Base-by-base conservation (phyloP, 768 basidiomycete genomes). In the Calocybe gangraenosa region DNA sequence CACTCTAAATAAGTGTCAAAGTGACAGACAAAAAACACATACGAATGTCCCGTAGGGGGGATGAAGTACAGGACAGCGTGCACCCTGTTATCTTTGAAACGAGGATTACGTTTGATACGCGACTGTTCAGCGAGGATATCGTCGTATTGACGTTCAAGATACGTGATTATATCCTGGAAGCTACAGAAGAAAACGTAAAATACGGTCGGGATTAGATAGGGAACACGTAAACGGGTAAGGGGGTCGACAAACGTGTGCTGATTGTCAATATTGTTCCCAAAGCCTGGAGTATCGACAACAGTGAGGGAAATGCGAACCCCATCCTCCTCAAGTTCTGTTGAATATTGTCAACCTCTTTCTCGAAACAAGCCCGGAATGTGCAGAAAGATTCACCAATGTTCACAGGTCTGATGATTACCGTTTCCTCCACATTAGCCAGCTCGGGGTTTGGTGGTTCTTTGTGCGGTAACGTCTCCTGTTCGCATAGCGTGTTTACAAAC, bases 1-100 rank as follows among this genome's bases (percentile, higher is more conserved):
- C 2, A 30, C n/a, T n/a, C n/a, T n/a, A n/a, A n/a, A 4, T 30
- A 40, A 53, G 32, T 59, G 34, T 55, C 19, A 51, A 39, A n/a
- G n/a, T 13, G 22, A 15, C 36, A n/a, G 25, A 6, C 11, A 9
- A 19, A 14, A 44, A 21, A 43, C 14, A 75, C 84, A 57, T 66
- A 89, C 86, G 85, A 71, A 61, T 92, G 89, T 6, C 88, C 89
- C 7, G 87, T 90, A 3, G 92, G 91, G 30, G 90, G 75, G 61
- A 93, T 91, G 64, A 95, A 95, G 72, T 93, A 93, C 39, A 93
- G 74, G 20, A 92, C 71, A 31, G 86, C 87, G 59, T 93, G 90
- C 3, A 92, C 84, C 47, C 92, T 74, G 70, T 88, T 92, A 66
- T 95, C 92, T 53, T 81, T 80, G 78, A 92, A 93, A 47, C 88